Percentiles rank a stretch among this genome's conserved stretches.
phyloP scores from a whole-genome alignment of 2,329 filamentous ascomycete species.

The Xylaria sp. region DNA sequence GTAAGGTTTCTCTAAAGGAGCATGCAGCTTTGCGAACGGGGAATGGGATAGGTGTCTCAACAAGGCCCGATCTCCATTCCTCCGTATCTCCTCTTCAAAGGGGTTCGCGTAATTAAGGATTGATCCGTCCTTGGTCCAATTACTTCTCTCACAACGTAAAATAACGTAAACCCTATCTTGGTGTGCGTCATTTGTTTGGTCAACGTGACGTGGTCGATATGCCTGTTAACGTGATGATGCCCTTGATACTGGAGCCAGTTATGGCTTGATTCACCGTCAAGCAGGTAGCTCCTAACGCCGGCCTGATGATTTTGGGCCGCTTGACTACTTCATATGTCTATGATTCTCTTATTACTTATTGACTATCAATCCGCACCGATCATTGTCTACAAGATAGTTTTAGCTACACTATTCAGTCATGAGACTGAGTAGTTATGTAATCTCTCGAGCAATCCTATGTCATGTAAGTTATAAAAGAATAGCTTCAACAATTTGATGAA shows the following conservation, averaged over 20 bases:
- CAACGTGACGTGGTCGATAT: background rate
- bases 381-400: background rate
- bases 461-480: background rate
- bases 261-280: background rate
- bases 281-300: background rate
- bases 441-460: background rate
- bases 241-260: background rate
- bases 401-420: background rate
- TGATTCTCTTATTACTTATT: background rate
- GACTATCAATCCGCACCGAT: background rate
- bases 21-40: slow-evolving; percentile 5
- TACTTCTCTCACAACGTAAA: slow-evolving; percentile 5
- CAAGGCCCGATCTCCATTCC: slow-evolving; percentile 3
- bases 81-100: slow-evolving; percentile 20
- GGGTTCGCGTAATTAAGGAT: slow-evolving; percentile 22
- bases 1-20: slow-evolving; percentile 6
- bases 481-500: no score
- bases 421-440: background rate
- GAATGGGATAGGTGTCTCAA: slow-evolving; percentile 11
- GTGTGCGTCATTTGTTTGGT: background rate
- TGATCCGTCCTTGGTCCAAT: background rate
- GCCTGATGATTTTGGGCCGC: background rate
- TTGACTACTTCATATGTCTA: background rate
- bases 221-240: background rate
- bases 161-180: background rate